A percentile compares a stretch with the other conserved stretches of the same genome.
Conservation (phyloP, 1,284 basidiomycete species). For the Rhizoctonia solani region DNA sequence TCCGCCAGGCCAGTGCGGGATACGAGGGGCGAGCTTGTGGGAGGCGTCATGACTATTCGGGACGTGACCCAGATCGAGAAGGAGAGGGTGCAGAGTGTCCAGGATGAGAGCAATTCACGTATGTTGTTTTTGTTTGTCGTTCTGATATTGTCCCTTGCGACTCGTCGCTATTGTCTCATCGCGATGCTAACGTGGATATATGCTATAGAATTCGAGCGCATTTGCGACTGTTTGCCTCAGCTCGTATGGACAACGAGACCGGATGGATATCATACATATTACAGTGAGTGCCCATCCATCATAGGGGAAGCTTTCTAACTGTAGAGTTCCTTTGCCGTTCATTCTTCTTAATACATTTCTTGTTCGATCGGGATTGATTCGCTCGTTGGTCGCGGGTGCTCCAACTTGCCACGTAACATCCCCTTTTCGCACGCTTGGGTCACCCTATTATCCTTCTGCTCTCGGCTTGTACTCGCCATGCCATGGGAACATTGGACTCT, state of each 20-base stretch:
- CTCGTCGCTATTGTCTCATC: too few relatives aligned
- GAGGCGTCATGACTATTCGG: constrained; percentile 19
- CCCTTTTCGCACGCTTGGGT: too few relatives aligned
- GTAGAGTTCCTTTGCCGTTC: too few relatives aligned
- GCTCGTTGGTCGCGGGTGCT: too few relatives aligned
- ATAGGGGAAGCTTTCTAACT: neutral
- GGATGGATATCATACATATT: constrained; percentile 30
- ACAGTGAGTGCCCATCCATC: constrained; percentile 1
- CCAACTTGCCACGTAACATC: too few relatives aligned
- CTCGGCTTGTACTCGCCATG: too few relatives aligned
- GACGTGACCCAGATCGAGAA: constrained; percentile 10
- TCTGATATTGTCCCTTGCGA: too few relatives aligned
- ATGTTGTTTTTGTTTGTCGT: neutral
- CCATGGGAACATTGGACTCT: too few relatives aligned
- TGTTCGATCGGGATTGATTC: too few relatives aligned
- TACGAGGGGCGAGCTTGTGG: constrained; percentile 15
- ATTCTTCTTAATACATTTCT: too few relatives aligned
- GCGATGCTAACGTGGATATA: neutral
- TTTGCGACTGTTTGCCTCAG: constrained; percentile 29
- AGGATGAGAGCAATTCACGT: constrained; percentile 13
- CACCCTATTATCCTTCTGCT: too few relatives aligned
- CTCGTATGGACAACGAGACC: constrained; percentile 23
- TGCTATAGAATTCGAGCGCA: constrained; percentile 29
- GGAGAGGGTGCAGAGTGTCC: constrained; percentile 22
- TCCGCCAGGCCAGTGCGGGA: constrained; percentile 10